Evolutionary conservation across 495 filamentous ascomycete genomes (phyloP), one percentile per base, ranked within the genome.

Genomic region (Aspergillus ellipticus): DNA sequence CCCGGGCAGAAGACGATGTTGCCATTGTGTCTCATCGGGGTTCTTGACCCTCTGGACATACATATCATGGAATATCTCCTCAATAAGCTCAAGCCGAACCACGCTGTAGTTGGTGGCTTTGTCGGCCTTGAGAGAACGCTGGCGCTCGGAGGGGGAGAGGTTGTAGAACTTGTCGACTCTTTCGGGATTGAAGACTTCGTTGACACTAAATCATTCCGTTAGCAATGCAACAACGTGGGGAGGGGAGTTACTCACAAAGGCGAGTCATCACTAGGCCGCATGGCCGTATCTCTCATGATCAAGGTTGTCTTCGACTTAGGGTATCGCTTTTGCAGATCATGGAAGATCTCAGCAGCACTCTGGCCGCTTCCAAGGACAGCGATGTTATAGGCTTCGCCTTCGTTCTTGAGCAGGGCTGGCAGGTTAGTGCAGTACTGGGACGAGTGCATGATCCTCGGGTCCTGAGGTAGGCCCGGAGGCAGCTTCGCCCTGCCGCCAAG

Each of bases 281-380:
- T 74, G 39, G 91, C 90, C 29, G 88, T 79, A 35, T 84, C 85
- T 43, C 88, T 82, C 68, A 96, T 92, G 43, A 96, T 80, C 45
- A 98, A 62, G 5, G 73, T 80, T 1, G 90, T 89, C 47, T 81
- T 79, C n/a, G 87, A 83, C 64, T 90, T 90, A 10, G 89, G 89
- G 66, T 92, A 96, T 24, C 86, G 74, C n/a, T 74, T 78, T 59
- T 92, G 88, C 20, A 97, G 73, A 67, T 96, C 90, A 69, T 88
- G 86, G 76, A 93, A 98, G 56, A 96, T 96, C 76, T 98, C 93
- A 0, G 93, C 93, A 3, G 93, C 89, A 63, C 89, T 94, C 74
- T 98, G 94, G 7, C 93, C 93, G 46, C 85, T 87, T 13, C 93
- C 93, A 45, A 97, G 70, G 16, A 98, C 86, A 8, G 89, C 92